Percentiles rank a stretch among this genome's conserved stretches.
Evolutionary conservation across 2,329 filamentous ascomycete genomes (phyloP).

Genomic region (Monosporascus ibericus): DNA sequence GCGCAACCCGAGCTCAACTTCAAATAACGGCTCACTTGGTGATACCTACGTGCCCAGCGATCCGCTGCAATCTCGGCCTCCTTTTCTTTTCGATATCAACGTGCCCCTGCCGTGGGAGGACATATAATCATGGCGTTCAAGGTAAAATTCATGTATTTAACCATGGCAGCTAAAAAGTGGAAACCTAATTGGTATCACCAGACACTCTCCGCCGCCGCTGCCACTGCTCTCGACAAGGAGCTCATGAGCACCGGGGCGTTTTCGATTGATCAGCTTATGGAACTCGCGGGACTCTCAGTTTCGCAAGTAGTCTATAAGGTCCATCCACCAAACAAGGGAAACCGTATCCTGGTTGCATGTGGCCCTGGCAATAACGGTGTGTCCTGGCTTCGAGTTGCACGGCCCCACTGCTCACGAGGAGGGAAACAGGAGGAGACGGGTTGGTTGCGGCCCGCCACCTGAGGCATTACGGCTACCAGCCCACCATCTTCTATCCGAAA

Average conservation of each 20-base stretch:
- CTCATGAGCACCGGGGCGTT: constrained; percentile 87
- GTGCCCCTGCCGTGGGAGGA: neutral
- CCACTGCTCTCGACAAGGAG: constrained; percentile 83
- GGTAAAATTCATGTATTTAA: constrained; percentile 7
- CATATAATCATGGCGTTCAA: constrained; percentile 18
- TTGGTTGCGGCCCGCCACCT: constrained; percentile 91
- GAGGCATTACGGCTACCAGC: constrained; percentile 83
- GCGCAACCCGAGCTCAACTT: neutral
- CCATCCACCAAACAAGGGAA: constrained; percentile 68
- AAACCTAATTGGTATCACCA: constrained; percentile 26
- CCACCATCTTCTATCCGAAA: constrained; percentile 89
- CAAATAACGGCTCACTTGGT: neutral
- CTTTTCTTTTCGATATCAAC: neutral
- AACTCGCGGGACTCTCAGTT: constrained; percentile 86
- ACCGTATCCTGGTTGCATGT: constrained; percentile 77
- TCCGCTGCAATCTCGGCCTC: neutral
- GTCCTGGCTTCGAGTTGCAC: constrained; percentile 3
- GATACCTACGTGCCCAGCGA: neutral
- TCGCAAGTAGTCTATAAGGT: constrained; percentile 90
- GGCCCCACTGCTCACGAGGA: neutral
- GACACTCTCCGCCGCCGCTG: constrained; percentile 84
- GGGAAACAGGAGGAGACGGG: constrained; percentile 73
- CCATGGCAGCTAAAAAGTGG: too few species aligned
- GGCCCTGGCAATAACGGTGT: constrained; percentile 72
- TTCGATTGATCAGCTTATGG: constrained; percentile 95